Evolutionary conservation across 305 asterid genomes (phyloP), one percentile per base, ranked within the genome.

Genomic region (Fraxinus latifolia): DNA sequence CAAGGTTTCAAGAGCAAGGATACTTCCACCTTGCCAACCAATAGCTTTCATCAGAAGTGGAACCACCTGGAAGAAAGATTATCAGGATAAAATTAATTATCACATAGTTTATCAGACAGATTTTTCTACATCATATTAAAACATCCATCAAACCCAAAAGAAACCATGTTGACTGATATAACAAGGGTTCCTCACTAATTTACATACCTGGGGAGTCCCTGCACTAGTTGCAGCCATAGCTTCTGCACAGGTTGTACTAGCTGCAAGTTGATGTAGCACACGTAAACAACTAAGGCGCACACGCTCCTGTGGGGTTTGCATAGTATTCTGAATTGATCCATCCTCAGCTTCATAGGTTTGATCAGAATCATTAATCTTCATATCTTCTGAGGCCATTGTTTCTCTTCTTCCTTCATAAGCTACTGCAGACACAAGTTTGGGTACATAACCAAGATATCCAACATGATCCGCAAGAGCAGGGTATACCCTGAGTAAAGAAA

Each of bases 161-260:
- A 76, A 77, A 60, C 34, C 73, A 50, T 36, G 72, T 17, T 25
- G 34, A 17, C 29, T n/a, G n/a, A 77, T 39, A 31, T 60, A 31
- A 47, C 65, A 25, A 50, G 25, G 74, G 74, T 39, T 82, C 19
- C 39, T 50, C 17, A 65, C 44, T 67, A 27, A 31, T 39, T 36
- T 33, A 74, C 84, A 87, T 85, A 93, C 99, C 95, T 96, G 98
- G 78, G 98, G 97, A 78, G 97, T 91, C 81, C 99, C 99, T 11
- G 87, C 98, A 87, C 99, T 93, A 84, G 98, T 96, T 58, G 99
- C 99, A 55, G 99, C 99, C 99, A 96, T 96, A 87, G 98, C 98
- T 93, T 96, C 98, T 11, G 98, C 99, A 80, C 99, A 96, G 33
- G 93, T 94, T 79, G 98, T 93, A 87, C 99, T 96, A 78, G 96